Conservation (phyloP, 228 moss, liverwort and hornwort species). For the Sphagnum magellanicum region DNA sequence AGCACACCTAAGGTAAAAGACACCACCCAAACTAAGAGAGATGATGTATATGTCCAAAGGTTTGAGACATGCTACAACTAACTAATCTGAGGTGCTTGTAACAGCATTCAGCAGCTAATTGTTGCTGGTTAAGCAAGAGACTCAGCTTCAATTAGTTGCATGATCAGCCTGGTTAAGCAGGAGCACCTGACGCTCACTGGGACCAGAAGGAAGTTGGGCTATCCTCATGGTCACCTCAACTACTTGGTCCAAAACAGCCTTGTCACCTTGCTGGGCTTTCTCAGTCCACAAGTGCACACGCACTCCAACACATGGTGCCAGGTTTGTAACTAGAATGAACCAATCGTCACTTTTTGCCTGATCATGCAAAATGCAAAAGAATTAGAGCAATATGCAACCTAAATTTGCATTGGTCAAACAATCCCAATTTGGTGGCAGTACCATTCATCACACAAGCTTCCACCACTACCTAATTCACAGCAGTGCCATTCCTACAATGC, state of each 20-base stretch:
- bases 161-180: constrained; percentile 7
- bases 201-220: constrained; percentile 89
- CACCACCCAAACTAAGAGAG: too few species aligned
- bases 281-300: constrained; percentile 87
- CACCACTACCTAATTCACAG: too few species aligned
- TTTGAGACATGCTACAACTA: too few species aligned
- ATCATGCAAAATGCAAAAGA: constrained; percentile 1
- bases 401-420: too few species aligned
- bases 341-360: constrained; percentile 49
- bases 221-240: constrained; percentile 91
- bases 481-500: too few species aligned
- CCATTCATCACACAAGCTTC: too few species aligned
- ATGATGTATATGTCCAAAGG: too few species aligned
- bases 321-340: constrained; percentile 87
- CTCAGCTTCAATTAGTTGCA: neutral
- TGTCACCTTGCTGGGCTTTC: constrained; percentile 33
- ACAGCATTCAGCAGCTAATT: too few species aligned
- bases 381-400: neutral
- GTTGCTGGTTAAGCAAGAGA: too few species aligned
- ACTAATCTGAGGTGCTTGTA: too few species aligned
- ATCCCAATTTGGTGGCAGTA: too few species aligned
- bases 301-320: constrained; percentile 87
- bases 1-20: too few species aligned
- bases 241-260: constrained; percentile 47
- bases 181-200: constrained; percentile 72